Base-by-base conservation (phyloP, 2,329 filamentous ascomycete species). In the Monilinia fructicola region DNA sequence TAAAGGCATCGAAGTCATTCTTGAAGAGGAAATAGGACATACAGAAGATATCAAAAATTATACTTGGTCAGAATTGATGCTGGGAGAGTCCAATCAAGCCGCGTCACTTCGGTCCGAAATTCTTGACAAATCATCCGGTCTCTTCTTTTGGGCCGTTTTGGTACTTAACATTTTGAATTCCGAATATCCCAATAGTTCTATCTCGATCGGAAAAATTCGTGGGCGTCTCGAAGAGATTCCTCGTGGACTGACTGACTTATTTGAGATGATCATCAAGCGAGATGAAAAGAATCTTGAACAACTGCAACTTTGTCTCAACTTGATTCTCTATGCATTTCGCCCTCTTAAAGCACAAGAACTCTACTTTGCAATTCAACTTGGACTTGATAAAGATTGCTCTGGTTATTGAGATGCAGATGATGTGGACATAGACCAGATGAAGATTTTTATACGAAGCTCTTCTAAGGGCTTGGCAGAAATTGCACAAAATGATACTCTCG, bases 201-300 rank as follows among this genome's bases (percentile, higher is more conserved):
- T 59, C 68, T 65, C 55, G 69, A 59, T 63, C 59, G 66, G 74
- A 67, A 74, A 74, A 66, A 74, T 88, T 0, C 69, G 67, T 61
- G 63, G 70, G 64, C 69, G 0, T 73, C 5, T 71, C 82, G 11
- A 81, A 14, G 54, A 76, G 70, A 69, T 74, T 67, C 68, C 69
- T 12, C 55, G 58, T 11, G 56, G 59, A 46, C 35, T 73, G n/a
- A 62, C 35, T 5, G 70, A 71, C 1, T 61, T 71, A 48, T 68
- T 71, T 56, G 55, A 67, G n/a, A 65, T 69, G 53, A 72, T 72
- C 14, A 53, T 73, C 68, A 60, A 38, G 73, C 78, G 83, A 21
- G 84, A 88, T 62, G 23, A 65, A 0, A 48, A 76, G 0, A 77
- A 84, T 6, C 74, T 75, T 56, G 74, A 81, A 0, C 74, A 54